These are phyloP conservation scores for Gossypium gossypioides DNA, from an alignment of 441 rosid species.

Conservation along the genomic window DNA sequence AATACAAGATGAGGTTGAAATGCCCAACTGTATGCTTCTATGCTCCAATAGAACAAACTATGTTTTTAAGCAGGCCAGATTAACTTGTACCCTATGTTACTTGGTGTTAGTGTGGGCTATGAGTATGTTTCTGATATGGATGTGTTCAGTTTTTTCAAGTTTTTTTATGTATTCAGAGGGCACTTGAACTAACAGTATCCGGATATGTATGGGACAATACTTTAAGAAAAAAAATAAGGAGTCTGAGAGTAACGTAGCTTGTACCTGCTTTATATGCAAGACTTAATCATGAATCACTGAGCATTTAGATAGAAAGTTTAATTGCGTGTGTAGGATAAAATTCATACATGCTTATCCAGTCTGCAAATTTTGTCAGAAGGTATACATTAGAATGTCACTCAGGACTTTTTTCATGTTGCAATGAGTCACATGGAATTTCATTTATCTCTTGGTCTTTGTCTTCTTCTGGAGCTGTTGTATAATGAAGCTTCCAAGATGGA, in stretches of 20 bases:
- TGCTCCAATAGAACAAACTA: neutral
- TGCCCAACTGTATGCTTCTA: neutral
- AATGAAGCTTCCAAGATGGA: neutral
- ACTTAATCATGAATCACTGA: neutral
- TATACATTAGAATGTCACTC: neutral
- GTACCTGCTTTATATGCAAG: neutral
- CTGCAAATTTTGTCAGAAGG: neutral
- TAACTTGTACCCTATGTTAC: too few relatives aligned
- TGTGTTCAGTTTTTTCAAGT: too few relatives aligned
- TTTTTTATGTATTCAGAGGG: too few relatives aligned
- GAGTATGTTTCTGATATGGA: too few relatives aligned
- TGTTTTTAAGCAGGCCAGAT: too few relatives aligned
- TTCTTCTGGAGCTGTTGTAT: neutral
- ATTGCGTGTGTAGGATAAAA: neutral
- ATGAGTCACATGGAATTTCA: neutral
- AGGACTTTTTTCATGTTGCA: neutral
- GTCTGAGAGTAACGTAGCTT: neutral
- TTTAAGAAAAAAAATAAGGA: neutral
- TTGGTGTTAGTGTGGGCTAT: too few relatives aligned
- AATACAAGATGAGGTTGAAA: neutral
- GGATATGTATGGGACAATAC: neutral
- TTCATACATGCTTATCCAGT: neutral
- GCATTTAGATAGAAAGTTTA: neutral
- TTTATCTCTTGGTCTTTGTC: neutral
- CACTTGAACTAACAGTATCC: neutral